Conservation (phyloP, 176 grass and related monocot genomes). For the Alopecurus myosuroides region DNA sequence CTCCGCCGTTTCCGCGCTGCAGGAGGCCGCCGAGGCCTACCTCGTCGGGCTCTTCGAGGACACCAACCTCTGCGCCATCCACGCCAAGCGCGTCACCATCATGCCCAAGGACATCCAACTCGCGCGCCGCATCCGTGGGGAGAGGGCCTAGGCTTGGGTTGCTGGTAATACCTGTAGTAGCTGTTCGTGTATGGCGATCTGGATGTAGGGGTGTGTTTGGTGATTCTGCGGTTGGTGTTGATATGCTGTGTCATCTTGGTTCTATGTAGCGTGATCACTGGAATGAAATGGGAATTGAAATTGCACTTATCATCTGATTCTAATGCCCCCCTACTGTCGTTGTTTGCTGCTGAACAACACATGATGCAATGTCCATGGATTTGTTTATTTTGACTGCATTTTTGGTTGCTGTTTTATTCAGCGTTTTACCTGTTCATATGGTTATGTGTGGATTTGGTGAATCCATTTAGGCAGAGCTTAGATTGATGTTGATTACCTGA, state of each 20-base stretch:
- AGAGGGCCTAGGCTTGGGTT: not conserved
- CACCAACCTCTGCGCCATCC: slow-evolving; percentile 93
- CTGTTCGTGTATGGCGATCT: not conserved
- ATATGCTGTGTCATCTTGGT: not conserved
- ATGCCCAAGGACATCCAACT: slow-evolving; percentile 97
- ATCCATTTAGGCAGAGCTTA: too few species aligned
- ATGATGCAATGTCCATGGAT: not conserved
- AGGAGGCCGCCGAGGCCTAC: slow-evolving; percentile 70
- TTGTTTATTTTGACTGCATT: not conserved
- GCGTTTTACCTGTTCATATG: too few species aligned
- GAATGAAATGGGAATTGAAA: not conserved
- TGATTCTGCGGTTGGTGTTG: not conserved
- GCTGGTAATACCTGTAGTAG: not conserved
- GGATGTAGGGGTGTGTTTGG: not conserved
- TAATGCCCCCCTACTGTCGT: too few species aligned
- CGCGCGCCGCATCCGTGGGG: slow-evolving; percentile 58
- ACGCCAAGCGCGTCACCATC: slow-evolving; percentile 87
- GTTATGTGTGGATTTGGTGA: too few species aligned
- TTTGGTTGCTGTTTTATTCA: not conserved
- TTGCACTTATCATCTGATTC: not conserved
- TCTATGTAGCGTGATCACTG: not conserved
- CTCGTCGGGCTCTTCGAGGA: slow-evolving; percentile 78
- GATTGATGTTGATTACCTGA: too few species aligned
- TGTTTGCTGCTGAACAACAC: not conserved
- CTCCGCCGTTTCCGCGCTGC: slow-evolving; percentile 54